Evolutionary conservation across 441 rosid species (phyloP), one percentile per base, ranked within the genome.

Genomic region (Euphorbia celastroides): DNA sequence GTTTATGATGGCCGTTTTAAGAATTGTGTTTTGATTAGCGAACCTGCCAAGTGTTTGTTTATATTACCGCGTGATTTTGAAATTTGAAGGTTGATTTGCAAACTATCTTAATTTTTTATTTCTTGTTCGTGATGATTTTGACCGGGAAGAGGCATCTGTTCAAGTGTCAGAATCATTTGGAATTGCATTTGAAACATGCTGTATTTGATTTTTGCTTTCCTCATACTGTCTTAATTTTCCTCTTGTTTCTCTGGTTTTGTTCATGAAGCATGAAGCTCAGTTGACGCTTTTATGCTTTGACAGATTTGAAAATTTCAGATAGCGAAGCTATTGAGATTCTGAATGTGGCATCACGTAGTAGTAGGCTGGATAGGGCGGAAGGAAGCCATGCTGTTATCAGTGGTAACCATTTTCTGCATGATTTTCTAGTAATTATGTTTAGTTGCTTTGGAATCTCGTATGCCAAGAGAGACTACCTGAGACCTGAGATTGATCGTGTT

Each of bases 271-370:
- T 20, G 50, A 58, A 27, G 10, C 25, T 65, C 26, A 6, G 62
- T 12, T 31, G 11, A 7, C 32, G 9, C 61, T 11, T 70, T 32
- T 36, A n/a, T 70, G 60, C 27, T 50, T 41, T 44, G 55, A 44
- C 77, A 88, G 93, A 84, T 75, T 59, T 82, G 36, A 78, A 72
- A 14, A 75, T 89, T 70, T 74, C 88, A 59, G 84, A 83, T 22
- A 56, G 66, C n/a, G 90, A 88, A 82, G 93, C 97, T 61, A 61
- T 67, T 71, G 86, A 79, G 28, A 79, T 86, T 75, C 75, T 86
- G 65, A 79, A 87, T 59, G 73, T 79, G 68, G 88, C 80, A 17
- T 80, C 85, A 3, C 78, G 16, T 54, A 42, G 65, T 57, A 67
- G 67, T 57, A 36, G 57, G 51, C 57, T 61, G 57, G 70, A 54